Evolutionary conservation across 805 yeast species (phyloP).

Genomic region (Komagataella mondaviorum): DNA sequence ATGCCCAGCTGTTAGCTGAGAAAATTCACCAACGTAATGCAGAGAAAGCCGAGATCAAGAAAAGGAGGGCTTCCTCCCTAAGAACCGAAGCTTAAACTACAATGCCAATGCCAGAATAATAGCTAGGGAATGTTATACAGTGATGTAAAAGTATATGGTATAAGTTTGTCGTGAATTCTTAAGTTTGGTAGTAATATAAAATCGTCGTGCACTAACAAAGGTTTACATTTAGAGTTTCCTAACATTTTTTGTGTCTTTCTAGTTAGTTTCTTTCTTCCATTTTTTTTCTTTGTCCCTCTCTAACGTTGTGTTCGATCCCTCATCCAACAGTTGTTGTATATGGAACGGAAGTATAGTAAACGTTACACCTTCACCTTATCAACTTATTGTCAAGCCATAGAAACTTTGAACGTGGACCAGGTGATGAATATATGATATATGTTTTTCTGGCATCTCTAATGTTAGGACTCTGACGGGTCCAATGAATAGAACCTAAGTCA

Average conservation of each 20-base stretch:
- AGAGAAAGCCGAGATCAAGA: conserved; percentile 95
- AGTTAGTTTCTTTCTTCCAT: too few species aligned
- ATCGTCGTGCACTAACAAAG: not conserved
- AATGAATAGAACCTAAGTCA: conserved; percentile 49
- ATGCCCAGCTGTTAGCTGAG: conserved; percentile 96
- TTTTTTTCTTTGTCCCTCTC: not conserved
- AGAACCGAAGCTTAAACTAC: conserved; percentile 45
- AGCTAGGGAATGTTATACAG: not conserved
- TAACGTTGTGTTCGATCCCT: not conserved
- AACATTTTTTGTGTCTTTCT: too few species aligned
- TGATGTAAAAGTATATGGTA: not conserved
- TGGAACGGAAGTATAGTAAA: not conserved
- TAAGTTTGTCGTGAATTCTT: not conserved
- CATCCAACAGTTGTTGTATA: not conserved
- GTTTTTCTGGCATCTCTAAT: conserved; percentile 92
- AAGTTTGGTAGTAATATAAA: not conserved
- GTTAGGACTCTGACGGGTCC: conserved; percentile 66
- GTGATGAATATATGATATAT: conserved; percentile 18
- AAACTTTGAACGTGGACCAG: not conserved
- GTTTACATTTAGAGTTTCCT: too few species aligned
- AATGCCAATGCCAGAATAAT: not conserved
- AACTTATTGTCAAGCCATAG: not conserved
- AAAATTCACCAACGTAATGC: conserved; percentile 98
- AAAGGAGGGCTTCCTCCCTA: conserved; percentile 99
- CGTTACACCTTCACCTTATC: not conserved